A percentile compares a stretch with the other conserved stretches of the same genome.
Conservation (phyloP, 169 alveolate genomes). For the Eimeria falciformis region DNA sequence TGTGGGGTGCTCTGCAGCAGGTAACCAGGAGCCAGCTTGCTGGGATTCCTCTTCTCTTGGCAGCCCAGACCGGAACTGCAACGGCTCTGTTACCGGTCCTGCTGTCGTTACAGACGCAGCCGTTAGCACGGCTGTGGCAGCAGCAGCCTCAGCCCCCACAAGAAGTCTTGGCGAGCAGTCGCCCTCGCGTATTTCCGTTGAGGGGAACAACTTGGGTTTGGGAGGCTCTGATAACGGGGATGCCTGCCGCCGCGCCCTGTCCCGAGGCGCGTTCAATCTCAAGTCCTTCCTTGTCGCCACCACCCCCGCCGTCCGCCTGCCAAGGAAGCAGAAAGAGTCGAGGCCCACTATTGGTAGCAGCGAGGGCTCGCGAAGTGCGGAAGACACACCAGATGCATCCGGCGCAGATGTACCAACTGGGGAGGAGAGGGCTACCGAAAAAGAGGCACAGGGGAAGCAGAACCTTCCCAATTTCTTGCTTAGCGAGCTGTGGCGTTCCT, state of each 20-base stretch:
- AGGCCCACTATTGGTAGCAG: background rate
- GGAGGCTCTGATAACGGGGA: background rate
- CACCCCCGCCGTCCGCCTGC: constrained; percentile 10
- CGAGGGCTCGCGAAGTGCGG: constrained; percentile 11
- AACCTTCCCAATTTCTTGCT: background rate
- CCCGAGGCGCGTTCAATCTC: constrained; percentile 13
- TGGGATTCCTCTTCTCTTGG: too few relatives aligned
- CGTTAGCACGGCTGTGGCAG: background rate
- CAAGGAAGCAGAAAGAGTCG: background rate
- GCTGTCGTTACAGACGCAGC: background rate
- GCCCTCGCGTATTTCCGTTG: background rate
- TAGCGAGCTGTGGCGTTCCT: constrained; percentile 26
- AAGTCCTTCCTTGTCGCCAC: constrained; percentile 27
- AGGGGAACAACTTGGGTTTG: background rate
- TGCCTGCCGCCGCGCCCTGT: background rate
- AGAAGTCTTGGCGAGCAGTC: background rate
- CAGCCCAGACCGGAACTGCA: too few relatives aligned
- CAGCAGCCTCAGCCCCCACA: constrained; percentile 10
- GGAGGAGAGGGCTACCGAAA: background rate
- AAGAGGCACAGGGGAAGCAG: background rate
- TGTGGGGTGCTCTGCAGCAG: too few relatives aligned
- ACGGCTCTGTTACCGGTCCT: background rate
- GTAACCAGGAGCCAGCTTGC: too few relatives aligned
- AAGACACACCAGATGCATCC: background rate
- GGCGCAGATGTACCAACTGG: background rate